Evolutionary conservation across 495 filamentous ascomycete genomes (phyloP), one percentile per base, ranked within the genome.

Genomic region (Penicillium roqueforti): DNA sequence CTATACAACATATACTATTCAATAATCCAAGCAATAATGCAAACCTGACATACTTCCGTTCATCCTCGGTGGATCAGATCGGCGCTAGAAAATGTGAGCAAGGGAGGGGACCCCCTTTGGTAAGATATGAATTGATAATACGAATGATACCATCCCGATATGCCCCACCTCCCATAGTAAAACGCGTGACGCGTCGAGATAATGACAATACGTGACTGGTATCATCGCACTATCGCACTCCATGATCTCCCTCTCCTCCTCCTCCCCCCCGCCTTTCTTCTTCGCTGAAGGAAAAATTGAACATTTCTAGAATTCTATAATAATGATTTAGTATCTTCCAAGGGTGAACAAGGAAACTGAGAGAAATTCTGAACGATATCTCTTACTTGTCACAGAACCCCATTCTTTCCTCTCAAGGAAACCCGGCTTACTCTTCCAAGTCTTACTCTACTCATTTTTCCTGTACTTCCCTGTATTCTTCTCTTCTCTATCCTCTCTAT

Each of bases 121-220:
- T 47, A 51, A 23, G 19, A 19, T 19, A 9, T 51, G 49, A 51
- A 39, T 23, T 14, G 2, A 31, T 11, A 8, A 4, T 51, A 51
- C 38, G 13, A 32, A 23, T n/a, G 23, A 42, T 41, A 32, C 37
- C 7, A 32, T 5, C 39, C 3, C 0, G 1, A 22, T 11, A 13
- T 20, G 10, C 18, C 41, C 42, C 49, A 11, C 13, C 6, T 10
- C 14, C 7, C 23, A 56, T 61, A 58, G 13, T 28, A 58, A 47
- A 40, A 70, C 70, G 68, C 71, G 69, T 61, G 61, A 66, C 62
- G 62, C 59, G 63, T 46, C 22, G 51, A 59, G 51, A 57, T 53
- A 8, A 14, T 56, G 64, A 72, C 70, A 61, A 70, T 70, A 68
- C 60, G 22, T 52, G 20, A 61, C 61, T 1, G 0, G 62, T 65